phyloP scores from a whole-genome alignment of 2,329 filamentous ascomycete genomes.

The Trichoderma atroviride region DNA sequence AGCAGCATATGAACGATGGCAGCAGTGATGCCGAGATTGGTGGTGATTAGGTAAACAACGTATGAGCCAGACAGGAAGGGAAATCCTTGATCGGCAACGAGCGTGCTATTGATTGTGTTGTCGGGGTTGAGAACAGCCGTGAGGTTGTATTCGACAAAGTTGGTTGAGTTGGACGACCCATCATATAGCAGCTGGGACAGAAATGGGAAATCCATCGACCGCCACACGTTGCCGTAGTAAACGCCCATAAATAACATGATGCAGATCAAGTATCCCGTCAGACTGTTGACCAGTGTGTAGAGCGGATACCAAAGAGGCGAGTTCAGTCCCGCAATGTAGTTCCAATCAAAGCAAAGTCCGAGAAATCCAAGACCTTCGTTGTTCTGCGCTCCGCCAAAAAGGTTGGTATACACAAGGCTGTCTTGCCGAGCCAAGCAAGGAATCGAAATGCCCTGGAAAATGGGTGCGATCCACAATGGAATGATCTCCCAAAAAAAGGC shows the following conservation, averaged over 20 bases:
- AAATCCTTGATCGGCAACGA: constrained; percentile 41
- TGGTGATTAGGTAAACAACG: constrained; percentile 44
- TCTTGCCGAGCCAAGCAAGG: constrained; percentile 51
- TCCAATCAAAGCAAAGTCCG: constrained; percentile 46
- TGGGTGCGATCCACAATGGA: constrained; percentile 50
- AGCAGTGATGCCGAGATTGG: constrained; percentile 52
- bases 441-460: constrained; percentile 41
- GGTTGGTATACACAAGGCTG: constrained; percentile 47
- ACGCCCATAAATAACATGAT: constrained; percentile 43
- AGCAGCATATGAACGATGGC: constrained; percentile 39
- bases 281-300: constrained; percentile 43
- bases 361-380: constrained; percentile 46
- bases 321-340: constrained; percentile 43
- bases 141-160: constrained; percentile 47
- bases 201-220: constrained; percentile 29
- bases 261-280: constrained; percentile 43
- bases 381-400: constrained; percentile 51
- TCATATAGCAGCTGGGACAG: constrained; percentile 45
- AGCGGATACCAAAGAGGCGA: constrained; percentile 44
- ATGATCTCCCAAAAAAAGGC: constrained; percentile 53
- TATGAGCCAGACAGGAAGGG: constrained; percentile 48
- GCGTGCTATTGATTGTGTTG: constrained; percentile 34
- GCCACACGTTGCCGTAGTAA: constrained; percentile 32
- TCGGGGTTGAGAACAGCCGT: constrained; percentile 43
- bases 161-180: constrained; percentile 40